Conservation (phyloP, 2,329 filamentous ascomycete species). For the Pseudogymnoascus sp. region DNA sequence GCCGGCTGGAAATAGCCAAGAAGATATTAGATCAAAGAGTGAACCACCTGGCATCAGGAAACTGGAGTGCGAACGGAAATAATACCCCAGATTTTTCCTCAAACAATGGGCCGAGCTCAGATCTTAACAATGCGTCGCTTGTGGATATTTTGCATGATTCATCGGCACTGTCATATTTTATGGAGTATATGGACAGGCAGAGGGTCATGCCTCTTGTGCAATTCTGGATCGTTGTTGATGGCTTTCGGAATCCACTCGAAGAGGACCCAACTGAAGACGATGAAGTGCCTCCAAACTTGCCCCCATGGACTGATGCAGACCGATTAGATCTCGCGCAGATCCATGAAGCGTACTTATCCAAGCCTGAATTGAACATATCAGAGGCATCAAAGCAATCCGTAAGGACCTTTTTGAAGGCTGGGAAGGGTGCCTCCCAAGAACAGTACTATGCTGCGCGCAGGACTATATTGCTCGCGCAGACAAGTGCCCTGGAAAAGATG, state of each 20-base stretch:
- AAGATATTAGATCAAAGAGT: slow-evolving; percentile 84
- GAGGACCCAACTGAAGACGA: slow-evolving; percentile 64
- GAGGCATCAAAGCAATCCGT: slow-evolving; percentile 61
- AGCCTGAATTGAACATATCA: slow-evolving; percentile 70
- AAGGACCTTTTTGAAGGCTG: slow-evolving; percentile 68
- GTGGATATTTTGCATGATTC: slow-evolving; percentile 83
- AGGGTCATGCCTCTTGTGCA: slow-evolving; percentile 82
- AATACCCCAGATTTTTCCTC: slow-evolving; percentile 9
- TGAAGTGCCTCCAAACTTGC: slow-evolving; percentile 49
- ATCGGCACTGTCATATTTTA: slow-evolving; percentile 91
- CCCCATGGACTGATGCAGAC: slow-evolving; percentile 74
- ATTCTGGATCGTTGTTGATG: slow-evolving; percentile 97
- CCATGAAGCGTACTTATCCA: slow-evolving; percentile 78
- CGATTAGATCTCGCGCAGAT: slow-evolving; percentile 84
- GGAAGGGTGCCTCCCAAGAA: slow-evolving; percentile 62
- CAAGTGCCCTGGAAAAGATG: slow-evolving; percentile 74
- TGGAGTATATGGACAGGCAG: slow-evolving; percentile 98
- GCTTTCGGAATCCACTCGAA: slow-evolving; percentile 88
- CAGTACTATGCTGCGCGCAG: slow-evolving; percentile 79
- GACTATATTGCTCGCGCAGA: slow-evolving; percentile 75
- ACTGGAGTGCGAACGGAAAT: slow-evolving; percentile 32
- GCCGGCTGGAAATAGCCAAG: slow-evolving; percentile 86
- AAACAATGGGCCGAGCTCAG: slow-evolving; percentile 33
- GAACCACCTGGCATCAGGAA: slow-evolving; percentile 64
- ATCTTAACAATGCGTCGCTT: slow-evolving; percentile 65